Evolutionary conservation across 352 stramenopile species (phyloP), one percentile per base, ranked within the genome.

Genomic region (Phytophthora meadii): DNA sequence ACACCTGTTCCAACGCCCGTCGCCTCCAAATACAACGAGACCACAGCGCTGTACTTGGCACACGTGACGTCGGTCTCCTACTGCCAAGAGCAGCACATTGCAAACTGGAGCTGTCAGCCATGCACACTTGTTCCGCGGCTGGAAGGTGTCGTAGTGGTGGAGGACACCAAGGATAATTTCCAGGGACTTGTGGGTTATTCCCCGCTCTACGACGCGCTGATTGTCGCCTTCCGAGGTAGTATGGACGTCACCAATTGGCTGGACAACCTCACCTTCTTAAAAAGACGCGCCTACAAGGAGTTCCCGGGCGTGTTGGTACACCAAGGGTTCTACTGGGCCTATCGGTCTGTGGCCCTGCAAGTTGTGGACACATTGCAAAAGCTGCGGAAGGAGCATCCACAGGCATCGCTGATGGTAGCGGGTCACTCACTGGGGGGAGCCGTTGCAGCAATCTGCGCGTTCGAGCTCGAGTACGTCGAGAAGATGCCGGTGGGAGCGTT

Each of bases 241-340:
- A 94, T 93, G 74, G 83, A 95, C 71, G 55, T 94, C 36, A 72
- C 51, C 8, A 95, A 95, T 59, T 95, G 88, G 88, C 73, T 95
- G 58, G 81, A 94, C 61, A 94, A 95, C 57, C 76, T 95, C 57
- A 91, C 86, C 10, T 92, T 94, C 48, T 60, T 90, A 54, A 92
- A 95, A 70, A 84, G 72, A 61, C 74, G 76, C 8, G 79, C 79
- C 30, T 95, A 93, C 65, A 34, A 45, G 2, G 22, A 83, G n/a
- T 89, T 81, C 49, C 88, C 86, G 1, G 56, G 72, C 10, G 88
- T 89, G 2, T 54, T 68, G 25, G 84, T 95, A 25, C 88, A 95
- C 68, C 46, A 85, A 25, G 88, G 88, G 4, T 95, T 95, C 56
- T 94, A 89, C 56, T 93, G 82, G 83, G 83, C 85, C 17, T 95